These are phyloP conservation scores for Lasiosphaeria hispida DNA, from an alignment of 495 filamentous ascomycete species.

Conservation along the genomic window DNA sequence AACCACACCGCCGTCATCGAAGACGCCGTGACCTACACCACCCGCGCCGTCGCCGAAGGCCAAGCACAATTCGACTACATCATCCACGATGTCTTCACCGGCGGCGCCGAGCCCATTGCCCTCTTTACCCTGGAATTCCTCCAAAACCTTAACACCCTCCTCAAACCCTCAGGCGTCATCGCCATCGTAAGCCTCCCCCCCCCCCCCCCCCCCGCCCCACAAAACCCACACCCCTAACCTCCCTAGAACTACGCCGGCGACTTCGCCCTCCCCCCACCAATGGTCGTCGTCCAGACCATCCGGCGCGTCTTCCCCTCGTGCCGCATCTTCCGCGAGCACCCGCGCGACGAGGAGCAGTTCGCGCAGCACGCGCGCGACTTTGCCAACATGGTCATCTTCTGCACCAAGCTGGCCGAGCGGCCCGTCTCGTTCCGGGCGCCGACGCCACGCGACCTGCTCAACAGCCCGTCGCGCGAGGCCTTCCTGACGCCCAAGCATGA, in stretches of 20 bases:
- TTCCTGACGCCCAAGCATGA: constrained; percentile 75
- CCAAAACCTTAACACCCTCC: constrained; percentile 58
- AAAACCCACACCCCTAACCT: not conserved
- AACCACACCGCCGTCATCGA: constrained; percentile 80
- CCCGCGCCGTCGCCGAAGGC: constrained; percentile 39
- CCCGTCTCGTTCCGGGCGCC: constrained; percentile 59
- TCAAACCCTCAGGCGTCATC: constrained; percentile 74
- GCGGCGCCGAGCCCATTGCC: constrained; percentile 82
- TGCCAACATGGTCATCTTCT: constrained; percentile 85
- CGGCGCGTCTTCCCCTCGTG: constrained; percentile 70
- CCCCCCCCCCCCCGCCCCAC: not conserved
- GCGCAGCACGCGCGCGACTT: constrained; percentile 60
- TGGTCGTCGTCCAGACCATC: constrained; percentile 71
- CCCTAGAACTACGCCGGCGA: constrained; percentile 94
- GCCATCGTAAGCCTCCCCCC: constrained; percentile 68
- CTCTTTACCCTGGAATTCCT: constrained; percentile 89
- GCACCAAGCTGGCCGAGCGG: constrained; percentile 47
- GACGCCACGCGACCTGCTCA: too few relatives aligned
- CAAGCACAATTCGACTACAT: constrained; percentile 74
- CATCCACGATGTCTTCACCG: constrained; percentile 98
- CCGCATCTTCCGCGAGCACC: constrained; percentile 79
- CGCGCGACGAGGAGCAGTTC: constrained; percentile 42
- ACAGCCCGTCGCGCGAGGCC: constrained; percentile 53
- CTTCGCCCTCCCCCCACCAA: constrained; percentile 66
- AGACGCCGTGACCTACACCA: constrained; percentile 76